These are phyloP conservation scores for Geotrichum citri-aurantii DNA, from an alignment of 1,139 yeast species.

Conservation along the genomic window DNA sequence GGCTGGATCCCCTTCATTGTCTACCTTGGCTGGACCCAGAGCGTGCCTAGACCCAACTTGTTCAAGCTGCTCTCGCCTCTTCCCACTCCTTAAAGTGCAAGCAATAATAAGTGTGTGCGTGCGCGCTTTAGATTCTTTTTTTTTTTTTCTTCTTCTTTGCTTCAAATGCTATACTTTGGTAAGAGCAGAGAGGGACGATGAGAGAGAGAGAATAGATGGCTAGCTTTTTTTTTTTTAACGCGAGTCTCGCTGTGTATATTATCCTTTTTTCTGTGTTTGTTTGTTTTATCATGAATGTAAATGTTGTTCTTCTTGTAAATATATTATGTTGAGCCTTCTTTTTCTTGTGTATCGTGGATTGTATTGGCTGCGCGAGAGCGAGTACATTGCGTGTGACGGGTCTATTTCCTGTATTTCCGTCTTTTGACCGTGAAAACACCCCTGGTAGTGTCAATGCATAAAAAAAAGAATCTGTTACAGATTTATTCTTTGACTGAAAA, in stretches of 20 bases:
- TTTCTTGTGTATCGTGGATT: background rate
- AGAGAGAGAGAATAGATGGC: background rate
- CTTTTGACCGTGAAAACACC: no score
- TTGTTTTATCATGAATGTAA: background rate
- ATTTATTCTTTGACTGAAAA: no score
- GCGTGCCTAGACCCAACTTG: constrained; percentile 78
- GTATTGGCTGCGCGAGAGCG: no score
- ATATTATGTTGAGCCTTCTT: background rate
- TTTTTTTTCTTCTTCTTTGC: background rate
- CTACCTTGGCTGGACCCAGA: constrained; percentile 87
- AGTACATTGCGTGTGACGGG: no score
- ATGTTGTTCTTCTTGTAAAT: background rate
- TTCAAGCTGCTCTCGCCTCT: constrained; percentile 65
- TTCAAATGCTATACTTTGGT: no score
- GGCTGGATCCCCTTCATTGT: constrained; percentile 95
- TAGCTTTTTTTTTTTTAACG: background rate
- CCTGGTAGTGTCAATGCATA: no score
- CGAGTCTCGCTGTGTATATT: background rate
- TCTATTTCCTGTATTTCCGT: no score
- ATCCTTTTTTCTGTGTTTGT: background rate
- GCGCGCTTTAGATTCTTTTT: background rate
- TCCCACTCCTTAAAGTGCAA: constrained; percentile 70
- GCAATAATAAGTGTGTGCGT: no score
- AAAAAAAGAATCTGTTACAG: no score
- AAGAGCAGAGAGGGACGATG: no score